A percentile compares a stretch with the other conserved stretches of the same genome.
These are phyloP conservation scores for Carallia brachiata DNA, from an alignment of 345 rosid species.

Conservation along the genomic window DNA sequence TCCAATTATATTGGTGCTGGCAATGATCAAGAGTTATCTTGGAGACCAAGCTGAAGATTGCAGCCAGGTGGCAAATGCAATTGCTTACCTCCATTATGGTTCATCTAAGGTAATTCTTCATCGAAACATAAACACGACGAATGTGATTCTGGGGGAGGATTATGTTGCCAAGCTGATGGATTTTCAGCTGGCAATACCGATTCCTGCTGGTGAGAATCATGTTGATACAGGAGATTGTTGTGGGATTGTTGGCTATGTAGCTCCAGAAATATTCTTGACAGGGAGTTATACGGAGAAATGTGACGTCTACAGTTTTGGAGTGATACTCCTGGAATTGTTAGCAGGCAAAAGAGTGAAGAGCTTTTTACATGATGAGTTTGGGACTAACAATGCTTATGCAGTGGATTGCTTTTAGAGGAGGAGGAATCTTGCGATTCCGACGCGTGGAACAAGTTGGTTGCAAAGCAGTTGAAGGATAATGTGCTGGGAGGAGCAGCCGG, in stretches of 20 bases:
- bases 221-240: not conserved
- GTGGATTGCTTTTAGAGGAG: not conserved
- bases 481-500: not conserved
- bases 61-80: not conserved
- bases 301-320: conserved; percentile 1
- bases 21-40: not conserved
- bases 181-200: conserved; percentile 3
- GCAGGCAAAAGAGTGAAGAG: not conserved
- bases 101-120: conserved; percentile 1
- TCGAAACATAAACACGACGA: not conserved
- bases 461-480: not conserved
- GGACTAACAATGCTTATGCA: not conserved
- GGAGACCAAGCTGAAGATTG: conserved; percentile 4
- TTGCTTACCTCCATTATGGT: not conserved
- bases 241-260: not conserved
- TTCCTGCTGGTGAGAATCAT: not conserved
- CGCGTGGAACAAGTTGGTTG: not conserved
- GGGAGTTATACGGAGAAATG: not conserved
- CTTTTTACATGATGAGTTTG: not conserved
- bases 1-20: not conserved
- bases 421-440: not conserved
- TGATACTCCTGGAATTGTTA: not conserved
- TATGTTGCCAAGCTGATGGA: not conserved
- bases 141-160: not conserved
- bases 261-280: not conserved